phyloP scores from a whole-genome alignment of 495 filamentous ascomycete genomes.

The Achaetomiella virescens region DNA sequence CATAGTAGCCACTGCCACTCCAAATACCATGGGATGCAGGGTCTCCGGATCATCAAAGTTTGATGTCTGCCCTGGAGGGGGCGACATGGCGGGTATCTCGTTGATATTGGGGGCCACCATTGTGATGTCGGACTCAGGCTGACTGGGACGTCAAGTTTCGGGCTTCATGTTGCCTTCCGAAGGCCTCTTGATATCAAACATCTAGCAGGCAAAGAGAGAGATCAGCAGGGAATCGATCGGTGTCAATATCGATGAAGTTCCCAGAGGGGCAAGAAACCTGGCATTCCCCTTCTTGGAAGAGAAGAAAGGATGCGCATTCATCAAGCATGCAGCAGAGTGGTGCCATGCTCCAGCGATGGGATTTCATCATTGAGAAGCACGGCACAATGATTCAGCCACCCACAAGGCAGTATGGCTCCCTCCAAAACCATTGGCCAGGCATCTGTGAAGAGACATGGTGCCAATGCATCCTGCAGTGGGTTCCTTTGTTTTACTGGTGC shows the following conservation, averaged over 20 bases:
- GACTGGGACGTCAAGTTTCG: too few species aligned
- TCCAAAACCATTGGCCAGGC: not conserved
- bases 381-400: not conserved
- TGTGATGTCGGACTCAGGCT: not conserved
- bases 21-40: constrained; percentile 13
- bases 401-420: not conserved
- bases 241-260: too few species aligned
- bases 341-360: not conserved
- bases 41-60: constrained; percentile 22
- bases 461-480: not conserved
- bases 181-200: too few species aligned
- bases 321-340: too few species aligned
- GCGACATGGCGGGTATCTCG: constrained; percentile 21
- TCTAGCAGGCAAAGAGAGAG: too few species aligned
- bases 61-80: constrained; percentile 17
- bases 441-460: not conserved
- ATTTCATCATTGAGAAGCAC: not conserved
- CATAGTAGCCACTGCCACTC: constrained; percentile 18
- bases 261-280: too few species aligned
- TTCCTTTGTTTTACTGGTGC: not conserved
- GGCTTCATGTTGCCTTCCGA: too few species aligned
- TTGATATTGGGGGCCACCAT: not conserved
- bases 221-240: too few species aligned
- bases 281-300: too few species aligned
- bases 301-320: too few species aligned